These are phyloP conservation scores for Termitomyces sp. DNA, from an alignment of 768 basidiomycete species.

Conservation along the genomic window DNA sequence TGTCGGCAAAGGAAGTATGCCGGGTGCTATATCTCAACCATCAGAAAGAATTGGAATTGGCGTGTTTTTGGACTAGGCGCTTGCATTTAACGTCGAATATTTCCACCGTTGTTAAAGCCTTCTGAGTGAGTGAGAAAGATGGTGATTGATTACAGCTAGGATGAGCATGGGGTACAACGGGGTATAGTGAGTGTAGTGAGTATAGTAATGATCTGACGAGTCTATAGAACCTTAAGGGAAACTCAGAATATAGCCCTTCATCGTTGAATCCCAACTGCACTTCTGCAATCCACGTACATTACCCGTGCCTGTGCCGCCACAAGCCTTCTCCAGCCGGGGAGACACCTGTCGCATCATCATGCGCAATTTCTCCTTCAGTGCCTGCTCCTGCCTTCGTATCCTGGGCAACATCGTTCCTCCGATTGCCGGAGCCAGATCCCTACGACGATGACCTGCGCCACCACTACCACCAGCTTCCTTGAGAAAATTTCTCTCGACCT, in stretches of 20 bases:
- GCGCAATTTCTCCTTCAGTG: constrained; percentile 17
- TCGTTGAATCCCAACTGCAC: constrained; percentile 59
- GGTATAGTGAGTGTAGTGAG: not conserved
- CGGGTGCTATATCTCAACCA: not conserved
- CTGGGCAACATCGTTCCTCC: constrained; percentile 12
- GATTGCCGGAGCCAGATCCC: constrained; percentile 13
- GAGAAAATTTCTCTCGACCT: constrained; percentile 40
- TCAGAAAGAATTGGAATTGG: not conserved
- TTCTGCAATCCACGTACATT: constrained; percentile 31
- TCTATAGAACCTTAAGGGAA: constrained; percentile 43
- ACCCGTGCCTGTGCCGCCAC: constrained; percentile 39
- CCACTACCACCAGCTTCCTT: constrained; percentile 11
- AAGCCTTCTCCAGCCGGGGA: constrained; percentile 32
- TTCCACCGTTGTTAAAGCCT: not conserved
- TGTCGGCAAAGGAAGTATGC: not conserved
- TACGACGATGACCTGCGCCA: constrained; percentile 3
- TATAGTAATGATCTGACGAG: not conserved
- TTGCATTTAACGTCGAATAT: not conserved
- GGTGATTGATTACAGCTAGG: not conserved
- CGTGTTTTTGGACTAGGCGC: too few relatives aligned
- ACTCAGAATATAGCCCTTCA: constrained; percentile 60
- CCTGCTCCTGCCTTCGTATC: constrained; percentile 13
- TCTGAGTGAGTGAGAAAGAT: not conserved
- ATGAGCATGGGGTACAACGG: constrained; percentile 1
- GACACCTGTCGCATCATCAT: constrained; percentile 31